These are phyloP conservation scores for Pythium biforme DNA, from an alignment of 352 stramenopile genomes.

Conservation along the genomic window DNA sequence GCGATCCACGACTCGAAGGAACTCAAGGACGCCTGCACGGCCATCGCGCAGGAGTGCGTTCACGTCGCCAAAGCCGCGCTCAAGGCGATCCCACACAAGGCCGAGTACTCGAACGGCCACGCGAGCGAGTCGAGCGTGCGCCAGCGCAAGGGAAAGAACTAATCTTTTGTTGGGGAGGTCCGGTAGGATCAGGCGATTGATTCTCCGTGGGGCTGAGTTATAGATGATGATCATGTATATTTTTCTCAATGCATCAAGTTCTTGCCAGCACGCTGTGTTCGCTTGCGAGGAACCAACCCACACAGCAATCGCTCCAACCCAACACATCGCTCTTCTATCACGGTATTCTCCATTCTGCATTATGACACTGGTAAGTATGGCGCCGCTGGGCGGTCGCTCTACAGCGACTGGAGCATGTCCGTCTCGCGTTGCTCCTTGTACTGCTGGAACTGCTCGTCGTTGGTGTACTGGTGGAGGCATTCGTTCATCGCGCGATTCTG, in stretches of 20 bases:
- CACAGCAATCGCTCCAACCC: too few relatives aligned
- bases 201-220: neutral
- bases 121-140: conserved; percentile 28
- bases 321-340: neutral
- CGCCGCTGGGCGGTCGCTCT: too few relatives aligned
- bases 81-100: conserved; percentile 28
- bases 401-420: conserved; percentile 37
- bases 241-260: neutral
- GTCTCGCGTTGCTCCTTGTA: conserved; percentile 64
- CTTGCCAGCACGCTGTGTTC: too few relatives aligned
- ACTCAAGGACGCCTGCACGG: conserved; percentile 50
- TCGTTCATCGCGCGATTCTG: conserved; percentile 80
- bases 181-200: too few relatives aligned
- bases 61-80: conserved; percentile 48
- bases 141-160: conserved; percentile 42
- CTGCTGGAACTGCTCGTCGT: conserved; percentile 63
- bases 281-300: too few relatives aligned
- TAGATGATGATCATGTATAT: conserved; percentile 2
- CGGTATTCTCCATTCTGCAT: neutral
- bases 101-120: conserved; percentile 15
- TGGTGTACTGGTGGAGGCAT: conserved; percentile 79
- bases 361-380: too few relatives aligned
- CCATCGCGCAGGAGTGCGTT: conserved; percentile 58
- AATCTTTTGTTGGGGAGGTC: neutral
- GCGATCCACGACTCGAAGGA: conserved; percentile 64